Evolutionary conservation across 2,329 filamentous ascomycete genomes (phyloP), one percentile per base, ranked within the genome.

Genomic region (Helotiales sp.): DNA sequence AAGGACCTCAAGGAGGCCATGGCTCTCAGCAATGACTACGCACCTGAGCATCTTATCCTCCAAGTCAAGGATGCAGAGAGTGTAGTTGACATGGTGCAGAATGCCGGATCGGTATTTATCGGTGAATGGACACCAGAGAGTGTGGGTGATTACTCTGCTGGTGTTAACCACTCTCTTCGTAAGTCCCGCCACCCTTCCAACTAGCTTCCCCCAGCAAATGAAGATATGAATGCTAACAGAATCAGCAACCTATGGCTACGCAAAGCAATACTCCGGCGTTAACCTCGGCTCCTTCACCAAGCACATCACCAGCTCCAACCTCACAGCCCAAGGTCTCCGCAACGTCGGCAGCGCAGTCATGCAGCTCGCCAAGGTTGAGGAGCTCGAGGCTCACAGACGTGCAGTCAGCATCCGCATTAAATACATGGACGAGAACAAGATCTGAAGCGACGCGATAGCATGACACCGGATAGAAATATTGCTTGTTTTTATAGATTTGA

Each of bases 201-300:
- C n/a, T 47, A n/a, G 11, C 22, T 43, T 28, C 34, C 28, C 34
- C 26, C 22, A 7, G 2, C 15, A 28, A n/a, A 37, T 50, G 28
- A 8, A 24, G 22, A 49, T 61, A 30, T 40, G 20, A 1, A 47
- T 65, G 34, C 47, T 70, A 49, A 73, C 55, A 52, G 61, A 47
- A 64, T 28, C 73, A 97, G 93, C 96, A 61, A 99, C 96, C 0
- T 99, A 98, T 77, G 96, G 96, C 47, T 99, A 97, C 76, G 96
- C 96, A 58, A 97, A 97, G 82, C 96, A 99, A 80, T 99, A 99
- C 83, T 97, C 93, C 6, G 96, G 96, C 61, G 96, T 99, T 77
- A 99, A 97, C 79, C 87, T 99, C 6, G 93, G 88, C 34, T 98
- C 95, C 2, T 99, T 97, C 81, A 87, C 97, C 79, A 99, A 99